Base-by-base conservation (phyloP, 2,329 filamentous ascomycete genomes). In the Albifimbria verrucaria region DNA sequence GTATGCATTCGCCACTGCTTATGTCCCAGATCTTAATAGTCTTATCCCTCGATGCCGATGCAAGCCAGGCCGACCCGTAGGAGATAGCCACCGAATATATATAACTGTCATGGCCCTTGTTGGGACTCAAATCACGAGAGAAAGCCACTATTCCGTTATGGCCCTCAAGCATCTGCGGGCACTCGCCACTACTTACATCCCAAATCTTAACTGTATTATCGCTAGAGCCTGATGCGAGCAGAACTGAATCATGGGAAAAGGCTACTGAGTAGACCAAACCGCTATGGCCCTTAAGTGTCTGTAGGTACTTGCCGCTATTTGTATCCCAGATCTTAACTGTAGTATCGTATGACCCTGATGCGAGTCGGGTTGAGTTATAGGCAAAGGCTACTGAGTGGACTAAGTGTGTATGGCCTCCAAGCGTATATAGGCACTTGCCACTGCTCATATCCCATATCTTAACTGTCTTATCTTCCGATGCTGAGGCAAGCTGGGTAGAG, bases 141-240 rank as follows among this genome's bases (percentile, higher is more conserved):
- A n/a, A n/a, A n/a, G n/a, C n/a, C n/a, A n/a, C n/a, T n/a, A n/a
- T n/a, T n/a, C n/a, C n/a, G n/a, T n/a, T n/a, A n/a, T n/a, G n/a
- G n/a, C n/a, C n/a, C n/a, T n/a, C 17, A n/a, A 42, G 39, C 7
- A 20, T 42, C 17, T 7, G 7, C 7, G 7, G 17, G 17, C 39
- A 42, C 21, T 42, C 7, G 39, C 7, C 7, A 17, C 7, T 42
- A 7, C 17, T 42, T 7, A 7, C 17, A n/a, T 42, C 10, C 28
- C 56, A 58, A 20, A 58, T 28, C 46, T 55, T 52, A 21, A 55
- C 39, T 3, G 47, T 58, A 21, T 32, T 15, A 46, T 58, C 51
- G 23, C 15, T 7, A 2, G 51, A 57, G 12, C 28, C 51, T n/a
- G 53, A 51, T 36, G 28, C 10, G 28, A 10, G n/a, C 28, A n/a